Evolutionary conservation across 164 flowering plant genomes (phyloP), one percentile per base, ranked within the genome.

Genomic region (Stephania japonica): DNA sequence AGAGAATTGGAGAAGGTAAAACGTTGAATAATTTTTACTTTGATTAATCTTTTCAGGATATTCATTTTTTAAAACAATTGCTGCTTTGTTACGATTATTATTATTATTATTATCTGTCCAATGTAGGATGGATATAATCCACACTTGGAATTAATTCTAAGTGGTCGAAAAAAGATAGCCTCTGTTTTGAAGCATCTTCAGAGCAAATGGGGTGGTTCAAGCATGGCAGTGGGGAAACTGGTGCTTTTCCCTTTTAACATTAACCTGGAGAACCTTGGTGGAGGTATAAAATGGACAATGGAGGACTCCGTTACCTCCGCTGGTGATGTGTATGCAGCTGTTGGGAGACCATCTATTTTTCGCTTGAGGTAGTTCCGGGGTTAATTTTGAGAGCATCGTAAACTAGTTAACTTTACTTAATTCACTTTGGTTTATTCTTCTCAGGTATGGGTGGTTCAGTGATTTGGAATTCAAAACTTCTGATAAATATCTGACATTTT

Each of bases 401-500:
- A 61, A 32, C 71, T 62, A 14, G 24, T 38, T 26, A 27, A 42
- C 49, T 12, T 8, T 23, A 67, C 38, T 12, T 42, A 70, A 73
- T 80, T 80, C 6, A 85, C 71, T 73, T 42, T 16, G 44, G 5
- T 72, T 32, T 18, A 61, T 56, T 68, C 23, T 78, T 75, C 75
- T 11, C 70, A 92, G 98, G 86, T 92, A 92, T 83, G 91, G 90
- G 42, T 92, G 98, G 96, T 71, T 82, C 47, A 81, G 80, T 25
- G 69, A 69, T 75, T 26, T 56, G 49, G 80, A 83, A 59, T 72
- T 42, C 42, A 68, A 70, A 65, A 44, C 69, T 11, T 16, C 32
- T 73, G 65, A 23, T 24, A 25, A 64, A 38, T 76, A 74, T 80
- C 69, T 76, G 18, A 44, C 50, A 27, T 72, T 82, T 61, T 50